Evolutionary conservation across 1,139 yeast genomes (phyloP).

Genomic region (Sugiyamaella sp.): DNA sequence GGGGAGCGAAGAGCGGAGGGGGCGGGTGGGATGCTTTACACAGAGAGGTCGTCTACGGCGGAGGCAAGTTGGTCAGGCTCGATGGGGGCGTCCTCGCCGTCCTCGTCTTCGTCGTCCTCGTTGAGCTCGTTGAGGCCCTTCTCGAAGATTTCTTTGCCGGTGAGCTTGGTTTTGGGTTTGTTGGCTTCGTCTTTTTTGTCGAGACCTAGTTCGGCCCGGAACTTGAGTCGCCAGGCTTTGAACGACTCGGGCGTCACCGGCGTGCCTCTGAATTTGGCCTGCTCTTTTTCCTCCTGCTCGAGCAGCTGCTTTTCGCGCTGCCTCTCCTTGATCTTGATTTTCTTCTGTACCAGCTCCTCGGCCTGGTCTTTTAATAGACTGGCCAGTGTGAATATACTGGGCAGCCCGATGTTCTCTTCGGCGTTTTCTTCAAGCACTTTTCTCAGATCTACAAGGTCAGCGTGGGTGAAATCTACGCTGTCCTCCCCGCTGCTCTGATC

Average conservation of each 20-base stretch:
- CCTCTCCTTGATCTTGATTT: constrained; percentile 58
- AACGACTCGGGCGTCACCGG: constrained; percentile 76
- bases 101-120: constrained; percentile 59
- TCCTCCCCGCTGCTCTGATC: constrained; percentile 31
- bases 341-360: constrained; percentile 62
- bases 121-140: constrained; percentile 80
- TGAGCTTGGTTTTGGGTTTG: constrained; percentile 72
- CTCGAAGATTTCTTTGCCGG: constrained; percentile 90
- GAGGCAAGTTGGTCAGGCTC: constrained; percentile 25
- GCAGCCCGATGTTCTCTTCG: constrained; percentile 78
- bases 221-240: constrained; percentile 65
- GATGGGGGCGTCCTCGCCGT: constrained; percentile 40
- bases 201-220: constrained; percentile 57
- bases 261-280: constrained; percentile 75
- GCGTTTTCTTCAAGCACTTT: constrained; percentile 54
- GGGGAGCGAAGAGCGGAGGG: too few species aligned
- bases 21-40: constrained; percentile 3
- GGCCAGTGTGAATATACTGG: constrained; percentile 78
- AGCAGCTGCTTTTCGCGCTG: constrained; percentile 59
- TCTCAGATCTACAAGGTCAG: constrained; percentile 49
- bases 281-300: constrained; percentile 68
- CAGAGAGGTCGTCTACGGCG: constrained; percentile 23
- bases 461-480: constrained; percentile 31
- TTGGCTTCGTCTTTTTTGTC: constrained; percentile 53
- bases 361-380: constrained; percentile 79